Evolutionary conservation across 257 asterid genomes (phyloP), one percentile per base, ranked within the genome.

Genomic region (Echium plantagineum): DNA sequence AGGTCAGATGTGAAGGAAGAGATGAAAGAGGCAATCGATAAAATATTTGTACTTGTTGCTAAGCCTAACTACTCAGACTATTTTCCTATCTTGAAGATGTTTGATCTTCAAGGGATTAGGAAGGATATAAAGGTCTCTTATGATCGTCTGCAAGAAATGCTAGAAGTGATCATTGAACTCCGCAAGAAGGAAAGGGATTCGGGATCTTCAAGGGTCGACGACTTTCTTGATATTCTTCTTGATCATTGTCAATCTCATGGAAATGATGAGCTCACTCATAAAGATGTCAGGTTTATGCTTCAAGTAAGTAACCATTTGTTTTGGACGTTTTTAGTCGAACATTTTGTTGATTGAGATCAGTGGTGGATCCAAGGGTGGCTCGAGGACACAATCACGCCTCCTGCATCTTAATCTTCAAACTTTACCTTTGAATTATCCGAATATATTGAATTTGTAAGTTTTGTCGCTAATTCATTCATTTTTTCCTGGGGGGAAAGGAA

Each of bases 71-170:
- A 64, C 16, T 69, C 73, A 0, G 80, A 77, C 30, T 71, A 52
- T 30, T 65, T 71, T 21, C 77, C 78, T 21, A 22, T 77, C 46
- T 21, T 77, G 52, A 74, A 63, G 65, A 59, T 59, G 1, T 60
- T 74, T 59, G 83, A 74, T 71, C 75, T 69, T 9, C 79, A 70
- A 15, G 67, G 77, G 16, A 71, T 77, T 4, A 71, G 70, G 61
- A 20, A 65, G 0, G 59, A 19, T 1, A 61, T 70, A 15, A 66
- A 28, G 38, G 59, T 59, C 8, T 76, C 63, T 1, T 76, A 62
- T 26, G 46, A 69, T 38, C 55, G 69, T 56, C 52, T 72, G 61
- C 81, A 76, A 55, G 55, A 42, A 20, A 24, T 76, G 30, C 47
- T 69, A 2, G 71, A 69, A 47, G 63, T 46, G 3, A 58, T 68